phyloP scores from a whole-genome alignment of 108 stramenopile species.

The Mayamaea pseudoterrestris region DNA sequence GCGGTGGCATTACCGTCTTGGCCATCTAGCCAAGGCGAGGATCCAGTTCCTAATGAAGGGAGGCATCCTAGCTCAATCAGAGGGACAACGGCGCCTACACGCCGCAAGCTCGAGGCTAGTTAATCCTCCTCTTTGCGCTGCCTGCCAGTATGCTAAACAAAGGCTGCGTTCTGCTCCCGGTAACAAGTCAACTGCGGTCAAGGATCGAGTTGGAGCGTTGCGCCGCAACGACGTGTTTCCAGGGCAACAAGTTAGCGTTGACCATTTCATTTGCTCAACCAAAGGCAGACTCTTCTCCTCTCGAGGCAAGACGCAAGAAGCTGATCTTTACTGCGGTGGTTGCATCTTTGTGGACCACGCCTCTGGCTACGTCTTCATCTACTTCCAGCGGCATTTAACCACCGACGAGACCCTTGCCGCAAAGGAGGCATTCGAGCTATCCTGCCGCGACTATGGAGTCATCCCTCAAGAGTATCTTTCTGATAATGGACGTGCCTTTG shows the following conservation, averaged over 20 bases:
- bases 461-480: constrained; percentile 1
- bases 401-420: constrained; percentile 8
- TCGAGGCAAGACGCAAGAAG: constrained; percentile 11
- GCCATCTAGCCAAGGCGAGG: constrained; percentile 12
- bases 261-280: constrained; percentile 18
- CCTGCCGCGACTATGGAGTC: constrained; percentile 9
- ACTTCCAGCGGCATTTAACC: not conserved
- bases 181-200: not conserved
- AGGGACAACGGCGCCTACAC: constrained; percentile 1
- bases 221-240: constrained; percentile 11
- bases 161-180: not conserved
- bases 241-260: constrained; percentile 25
- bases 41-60: constrained; percentile 5
- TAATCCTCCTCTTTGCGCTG: constrained; percentile 3
- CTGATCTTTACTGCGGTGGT: constrained; percentile 13
- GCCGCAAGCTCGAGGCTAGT: not conserved
- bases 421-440: constrained; percentile 1
- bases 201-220: constrained; percentile 6
- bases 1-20: constrained; percentile 18
- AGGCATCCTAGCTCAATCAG: constrained; percentile 5
- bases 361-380: constrained; percentile 2
- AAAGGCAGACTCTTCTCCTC: constrained; percentile 15
- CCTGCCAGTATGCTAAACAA: constrained; percentile 10
- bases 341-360: constrained; percentile 23
- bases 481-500: constrained; percentile 7